Evolutionary conservation across 129 eudicot genomes (phyloP), one percentile per base, ranked within the genome.

Genomic region (Rutidosis leptorrhynchoides): DNA sequence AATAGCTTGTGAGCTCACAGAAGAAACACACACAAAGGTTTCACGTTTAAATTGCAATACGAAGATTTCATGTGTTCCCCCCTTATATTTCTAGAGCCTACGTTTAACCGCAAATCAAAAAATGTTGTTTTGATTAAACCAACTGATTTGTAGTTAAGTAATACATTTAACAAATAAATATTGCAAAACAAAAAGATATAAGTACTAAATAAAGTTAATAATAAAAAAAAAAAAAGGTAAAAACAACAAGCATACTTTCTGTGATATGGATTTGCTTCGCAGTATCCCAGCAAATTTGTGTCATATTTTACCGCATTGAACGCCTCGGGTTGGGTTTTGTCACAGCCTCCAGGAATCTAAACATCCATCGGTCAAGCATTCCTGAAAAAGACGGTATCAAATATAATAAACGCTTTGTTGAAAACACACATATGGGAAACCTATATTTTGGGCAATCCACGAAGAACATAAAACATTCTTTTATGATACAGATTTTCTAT

Each of bases 341-440:
- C 75, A 89, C 55, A 0, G 86, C 72, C 75, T 94, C 97, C 48
- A 89, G 58, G 37, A 94, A 56, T 84, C 96, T 84, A 71, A 74
- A 82, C 97, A 86, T 94, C 99, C 99, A 94, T 66, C 93, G 84
- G 73, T 94, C 99, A 37, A 94, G 92, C 99, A 94, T 84, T 53
- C 99, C 99, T 94, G 93, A 28, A 24, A 79, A 22, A 56, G 26
- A 60, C 54, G 24, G 40, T 65, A 62, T 58, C 14, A 10, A 58
- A 10, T 26, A 4, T 7, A 58, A 49, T 54, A 33, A 15, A 45
- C 16, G 57, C 6, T 14, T 29, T 52, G 43, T 40, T 26, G 3
- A 42, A 12, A 4, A 17, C 3, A 42, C 1, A 51, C 54, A 32
- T n/a, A 40, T 2, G 46, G 5, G 12, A 40, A 40, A 40, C 46